Percentiles rank a stretch among this genome's conserved stretches.
Conservation (phyloP, 768 basidiomycete species). For the Rhizopogon roseolus region DNA sequence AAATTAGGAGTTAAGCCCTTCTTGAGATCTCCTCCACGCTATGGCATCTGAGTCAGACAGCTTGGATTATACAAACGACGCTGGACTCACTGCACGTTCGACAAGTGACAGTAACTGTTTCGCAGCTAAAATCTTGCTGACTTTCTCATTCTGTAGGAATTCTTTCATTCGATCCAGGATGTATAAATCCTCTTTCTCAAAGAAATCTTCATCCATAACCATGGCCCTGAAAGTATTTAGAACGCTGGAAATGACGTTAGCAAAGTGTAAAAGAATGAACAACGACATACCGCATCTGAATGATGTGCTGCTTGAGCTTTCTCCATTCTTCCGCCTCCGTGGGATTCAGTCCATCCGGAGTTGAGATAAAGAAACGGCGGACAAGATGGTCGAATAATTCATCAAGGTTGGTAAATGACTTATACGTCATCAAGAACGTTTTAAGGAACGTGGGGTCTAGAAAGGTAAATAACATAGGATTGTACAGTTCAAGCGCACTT, state of each 20-base stretch:
- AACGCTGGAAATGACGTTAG: slow-evolving; percentile 40
- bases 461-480: slow-evolving; percentile 5
- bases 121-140: slow-evolving; percentile 60
- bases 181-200: slow-evolving; percentile 82
- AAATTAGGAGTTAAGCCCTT: slow-evolving; percentile 53
- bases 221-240: slow-evolving; percentile 89
- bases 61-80: neutral
- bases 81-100: slow-evolving; percentile 66
- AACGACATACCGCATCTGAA: slow-evolving; percentile 72
- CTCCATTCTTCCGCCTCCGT: slow-evolving; percentile 75
- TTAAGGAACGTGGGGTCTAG: slow-evolving; percentile 52
- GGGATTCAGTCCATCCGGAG: slow-evolving; percentile 61
- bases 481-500: slow-evolving; percentile 18
- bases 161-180: slow-evolving; percentile 80
- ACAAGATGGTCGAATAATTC: slow-evolving; percentile 81
- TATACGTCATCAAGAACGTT: slow-evolving; percentile 94
- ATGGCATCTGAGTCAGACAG: slow-evolving; percentile 12
- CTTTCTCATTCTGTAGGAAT: slow-evolving; percentile 66
- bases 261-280: neutral
- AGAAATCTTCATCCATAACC: slow-evolving; percentile 76
- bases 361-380: slow-evolving; percentile 70
- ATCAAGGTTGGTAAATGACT: slow-evolving; percentile 83
- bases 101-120: slow-evolving; percentile 72
- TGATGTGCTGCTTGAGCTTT: slow-evolving; percentile 79
- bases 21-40: slow-evolving; percentile 51